Evolutionary conservation across 2,329 filamentous ascomycete genomes (phyloP).

Genomic region (Curvularia lunata): DNA sequence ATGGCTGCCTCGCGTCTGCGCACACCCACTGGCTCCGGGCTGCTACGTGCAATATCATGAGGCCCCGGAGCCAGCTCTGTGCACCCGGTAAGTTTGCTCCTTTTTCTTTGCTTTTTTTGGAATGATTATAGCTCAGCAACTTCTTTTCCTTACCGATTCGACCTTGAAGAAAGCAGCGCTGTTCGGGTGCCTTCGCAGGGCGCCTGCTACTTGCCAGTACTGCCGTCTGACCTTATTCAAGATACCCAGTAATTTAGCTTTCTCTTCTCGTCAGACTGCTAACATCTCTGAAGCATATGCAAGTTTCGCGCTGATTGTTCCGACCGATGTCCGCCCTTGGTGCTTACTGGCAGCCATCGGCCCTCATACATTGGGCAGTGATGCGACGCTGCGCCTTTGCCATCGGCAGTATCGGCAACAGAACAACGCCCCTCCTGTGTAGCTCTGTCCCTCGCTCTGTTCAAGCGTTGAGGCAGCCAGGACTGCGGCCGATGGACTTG

Average conservation of each 20-base stretch:
- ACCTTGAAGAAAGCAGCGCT: constrained; percentile 79
- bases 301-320: constrained; percentile 5
- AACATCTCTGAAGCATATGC: constrained; percentile 14
- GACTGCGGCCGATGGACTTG: neutral
- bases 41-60: constrained; percentile 8
- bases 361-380: neutral
- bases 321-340: constrained; percentile 5
- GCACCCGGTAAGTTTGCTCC: constrained; percentile 11
- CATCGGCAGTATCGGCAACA: neutral
- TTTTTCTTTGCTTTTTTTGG: constrained; percentile 35
- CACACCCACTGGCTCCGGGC: constrained; percentile 12
- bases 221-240: constrained; percentile 68
- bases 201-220: constrained; percentile 93
- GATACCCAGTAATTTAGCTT: neutral
- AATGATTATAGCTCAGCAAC: constrained; percentile 79
- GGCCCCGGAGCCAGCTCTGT: constrained; percentile 9
- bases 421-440: neutral
- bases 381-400: constrained; percentile 1
- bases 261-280: constrained; percentile 16
- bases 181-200: constrained; percentile 67
- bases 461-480: neutral
- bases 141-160: constrained; percentile 91
- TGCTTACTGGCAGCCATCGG: neutral
- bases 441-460: neutral
- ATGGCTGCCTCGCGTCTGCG: constrained; percentile 3